A percentile compares a stretch with the other conserved stretches of the same genome.
Evolutionary conservation across 495 filamentous ascomycete species (phyloP).

Genomic region (Podospora comata): DNA sequence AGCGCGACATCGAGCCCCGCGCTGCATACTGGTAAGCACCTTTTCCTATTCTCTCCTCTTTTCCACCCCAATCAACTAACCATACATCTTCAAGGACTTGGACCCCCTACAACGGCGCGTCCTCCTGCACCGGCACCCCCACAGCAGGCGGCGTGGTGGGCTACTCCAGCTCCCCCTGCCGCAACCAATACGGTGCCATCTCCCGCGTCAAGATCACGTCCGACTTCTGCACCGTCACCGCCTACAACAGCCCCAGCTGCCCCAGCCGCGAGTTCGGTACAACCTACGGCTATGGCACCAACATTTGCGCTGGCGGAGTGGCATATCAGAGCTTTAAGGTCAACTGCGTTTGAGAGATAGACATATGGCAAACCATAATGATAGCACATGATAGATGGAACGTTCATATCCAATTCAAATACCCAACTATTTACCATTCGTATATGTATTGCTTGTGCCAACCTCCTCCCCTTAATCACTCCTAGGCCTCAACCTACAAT

Average conservation of each 20-base stretch:
- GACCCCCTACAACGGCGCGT: background rate
- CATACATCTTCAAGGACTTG: background rate
- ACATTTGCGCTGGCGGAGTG: background rate
- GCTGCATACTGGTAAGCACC: too few relatives aligned
- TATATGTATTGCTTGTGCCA: background rate
- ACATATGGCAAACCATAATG: background rate
- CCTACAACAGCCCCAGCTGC: background rate
- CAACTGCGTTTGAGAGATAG: background rate
- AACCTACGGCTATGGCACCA: background rate
- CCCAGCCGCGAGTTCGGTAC: constrained; percentile 3
- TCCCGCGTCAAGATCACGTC: constrained; percentile 1
- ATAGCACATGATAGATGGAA: background rate
- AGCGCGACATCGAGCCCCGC: background rate
- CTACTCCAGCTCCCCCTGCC: background rate
- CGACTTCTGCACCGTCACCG: background rate
- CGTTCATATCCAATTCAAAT: background rate
- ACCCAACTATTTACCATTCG: background rate
- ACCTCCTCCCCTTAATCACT: background rate
- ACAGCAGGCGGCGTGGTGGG: background rate
- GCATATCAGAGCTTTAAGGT: constrained; percentile 5
- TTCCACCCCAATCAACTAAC: too few relatives aligned
- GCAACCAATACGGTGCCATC: background rate
- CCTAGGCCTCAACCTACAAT: constrained; percentile 20
- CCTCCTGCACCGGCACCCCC: background rate
- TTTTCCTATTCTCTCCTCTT: too few relatives aligned